Percentiles rank a stretch among this genome's conserved stretches.
Evolutionary conservation across 1,284 basidiomycete genomes (phyloP).

Genomic region (Tilletiopsis washingtonensis): DNA sequence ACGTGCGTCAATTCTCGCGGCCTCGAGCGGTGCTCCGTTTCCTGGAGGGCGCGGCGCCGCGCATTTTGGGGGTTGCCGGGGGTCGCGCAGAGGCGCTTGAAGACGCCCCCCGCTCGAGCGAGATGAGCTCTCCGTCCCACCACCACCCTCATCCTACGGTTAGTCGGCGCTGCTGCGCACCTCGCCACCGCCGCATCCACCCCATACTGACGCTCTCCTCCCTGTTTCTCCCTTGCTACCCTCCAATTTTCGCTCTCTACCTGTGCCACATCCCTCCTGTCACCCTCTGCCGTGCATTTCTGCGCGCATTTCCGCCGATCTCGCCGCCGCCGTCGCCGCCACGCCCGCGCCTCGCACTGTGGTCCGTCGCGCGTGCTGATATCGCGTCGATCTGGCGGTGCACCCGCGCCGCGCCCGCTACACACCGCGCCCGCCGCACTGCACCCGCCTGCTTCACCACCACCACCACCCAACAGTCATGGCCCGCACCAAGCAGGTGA

Average conservation of each 20-base stretch:
- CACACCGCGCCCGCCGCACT: background rate
- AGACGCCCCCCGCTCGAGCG: too few relatives aligned
- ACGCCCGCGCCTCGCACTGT: background rate
- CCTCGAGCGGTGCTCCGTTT: too few relatives aligned
- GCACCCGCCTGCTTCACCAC: background rate
- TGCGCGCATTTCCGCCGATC: background rate
- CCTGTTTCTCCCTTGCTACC: background rate
- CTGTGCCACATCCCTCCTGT: background rate
- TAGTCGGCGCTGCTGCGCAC: background rate
- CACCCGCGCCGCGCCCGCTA: background rate
- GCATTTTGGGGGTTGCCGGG: too few relatives aligned
- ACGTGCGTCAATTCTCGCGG: too few relatives aligned
- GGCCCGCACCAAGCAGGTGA: slow-evolving; percentile 51
- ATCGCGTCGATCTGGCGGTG: background rate
- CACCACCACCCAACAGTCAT: slow-evolving; percentile 10
- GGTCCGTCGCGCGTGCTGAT: background rate
- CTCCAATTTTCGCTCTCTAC: background rate
- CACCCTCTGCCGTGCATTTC: background rate
- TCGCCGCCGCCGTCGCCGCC: background rate
- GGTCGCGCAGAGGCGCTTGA: too few relatives aligned
- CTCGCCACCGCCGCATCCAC: background rate
- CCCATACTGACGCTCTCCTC: background rate
- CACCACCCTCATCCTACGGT: too few relatives aligned
- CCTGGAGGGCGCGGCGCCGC: too few relatives aligned
- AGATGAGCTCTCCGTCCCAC: too few relatives aligned